phyloP scores from a whole-genome alignment of 2,329 filamentous ascomycete species.

The Pseudogymnoascus destructans region DNA sequence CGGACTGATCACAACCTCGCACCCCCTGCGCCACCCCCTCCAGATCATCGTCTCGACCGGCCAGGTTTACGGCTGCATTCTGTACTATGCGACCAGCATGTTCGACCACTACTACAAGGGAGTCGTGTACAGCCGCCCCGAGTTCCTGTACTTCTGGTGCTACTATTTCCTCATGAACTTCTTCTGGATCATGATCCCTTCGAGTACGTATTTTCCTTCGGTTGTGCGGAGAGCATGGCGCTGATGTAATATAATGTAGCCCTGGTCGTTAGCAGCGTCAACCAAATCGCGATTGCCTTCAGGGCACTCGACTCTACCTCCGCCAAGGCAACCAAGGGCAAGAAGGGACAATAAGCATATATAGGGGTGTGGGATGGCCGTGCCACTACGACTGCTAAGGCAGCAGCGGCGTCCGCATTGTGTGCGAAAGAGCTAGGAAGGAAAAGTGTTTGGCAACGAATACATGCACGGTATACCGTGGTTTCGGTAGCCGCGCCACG shows the following conservation, averaged over 20 bases:
- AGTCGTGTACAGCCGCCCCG: slow-evolving; percentile 42
- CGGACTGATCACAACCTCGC: slow-evolving; percentile 32
- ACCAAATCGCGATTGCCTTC: slow-evolving; percentile 27
- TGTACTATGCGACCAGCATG: slow-evolving; percentile 49
- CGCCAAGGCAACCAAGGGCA: neutral
- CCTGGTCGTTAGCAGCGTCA: slow-evolving; percentile 28
- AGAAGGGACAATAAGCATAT: neutral
- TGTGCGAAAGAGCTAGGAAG: neutral
- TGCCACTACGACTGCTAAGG: neutral
- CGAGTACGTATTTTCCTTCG: slow-evolving; percentile 30
- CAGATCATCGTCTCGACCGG: slow-evolving; percentile 31
- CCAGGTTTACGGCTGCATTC: slow-evolving; percentile 39
- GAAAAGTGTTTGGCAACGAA: neutral
- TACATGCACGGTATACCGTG: neutral
- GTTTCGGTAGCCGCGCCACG: neutral
- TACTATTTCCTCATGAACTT: slow-evolving; percentile 51
- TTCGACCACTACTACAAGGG: slow-evolving; percentile 36
- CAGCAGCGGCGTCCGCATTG: neutral
- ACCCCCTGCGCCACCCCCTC: slow-evolving; percentile 36
- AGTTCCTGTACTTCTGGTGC: slow-evolving; percentile 48
- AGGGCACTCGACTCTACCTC: slow-evolving; percentile 21
- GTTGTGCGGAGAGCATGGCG: neutral
- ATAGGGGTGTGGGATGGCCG: neutral
- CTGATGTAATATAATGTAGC: slow-evolving; percentile 20
- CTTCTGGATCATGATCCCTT: slow-evolving; percentile 46